A percentile compares a stretch with the other conserved stretches of the same genome.
Evolutionary conservation across 495 filamentous ascomycete species (phyloP).

Genomic region (Penicillium antarcticum): DNA sequence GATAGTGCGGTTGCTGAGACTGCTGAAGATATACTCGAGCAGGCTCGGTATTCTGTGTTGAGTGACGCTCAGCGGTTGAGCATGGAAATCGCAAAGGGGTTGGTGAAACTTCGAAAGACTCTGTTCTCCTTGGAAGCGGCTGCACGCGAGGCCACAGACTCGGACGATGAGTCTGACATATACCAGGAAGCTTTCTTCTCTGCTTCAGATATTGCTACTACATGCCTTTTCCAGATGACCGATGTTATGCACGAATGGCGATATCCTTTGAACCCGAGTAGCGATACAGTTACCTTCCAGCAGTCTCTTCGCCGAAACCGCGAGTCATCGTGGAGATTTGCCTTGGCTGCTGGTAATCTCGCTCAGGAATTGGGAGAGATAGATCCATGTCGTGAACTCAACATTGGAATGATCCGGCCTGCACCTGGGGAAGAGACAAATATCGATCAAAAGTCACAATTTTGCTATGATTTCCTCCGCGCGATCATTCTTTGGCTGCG

Average conservation of each 20-base stretch:
- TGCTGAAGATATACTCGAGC: constrained; percentile 32
- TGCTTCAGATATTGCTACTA: constrained; percentile 46
- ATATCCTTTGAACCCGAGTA: constrained; percentile 56
- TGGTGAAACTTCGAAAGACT: constrained; percentile 55
- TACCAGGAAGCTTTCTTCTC: constrained; percentile 44
- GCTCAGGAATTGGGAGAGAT: constrained; percentile 50
- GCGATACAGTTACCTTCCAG: constrained; percentile 51
- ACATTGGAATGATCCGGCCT: constrained; percentile 42
- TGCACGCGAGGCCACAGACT: constrained; percentile 21
- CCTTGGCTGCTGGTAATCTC: constrained; percentile 65
- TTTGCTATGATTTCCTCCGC: constrained; percentile 63
- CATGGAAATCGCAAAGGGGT: constrained; percentile 50
- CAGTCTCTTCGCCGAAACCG: constrained; percentile 56
- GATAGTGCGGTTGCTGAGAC: constrained; percentile 26
- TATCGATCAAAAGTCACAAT: constrained; percentile 42
- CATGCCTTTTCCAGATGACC: constrained; percentile 52
- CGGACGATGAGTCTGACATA: constrained; percentile 23
- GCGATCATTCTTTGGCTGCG: constrained; percentile 63
- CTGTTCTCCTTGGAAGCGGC: constrained; percentile 52
- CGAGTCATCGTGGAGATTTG: constrained; percentile 58
- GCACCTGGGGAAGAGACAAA: constrained; percentile 46
- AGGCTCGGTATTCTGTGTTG: constrained; percentile 40
- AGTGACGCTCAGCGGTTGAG: constrained; percentile 50
- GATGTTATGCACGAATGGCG: constrained; percentile 53
- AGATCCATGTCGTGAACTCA: constrained; percentile 11